Evolutionary conservation across 2,329 filamentous ascomycete genomes (phyloP).

Genomic region (Arthrinium puccinioides): DNA sequence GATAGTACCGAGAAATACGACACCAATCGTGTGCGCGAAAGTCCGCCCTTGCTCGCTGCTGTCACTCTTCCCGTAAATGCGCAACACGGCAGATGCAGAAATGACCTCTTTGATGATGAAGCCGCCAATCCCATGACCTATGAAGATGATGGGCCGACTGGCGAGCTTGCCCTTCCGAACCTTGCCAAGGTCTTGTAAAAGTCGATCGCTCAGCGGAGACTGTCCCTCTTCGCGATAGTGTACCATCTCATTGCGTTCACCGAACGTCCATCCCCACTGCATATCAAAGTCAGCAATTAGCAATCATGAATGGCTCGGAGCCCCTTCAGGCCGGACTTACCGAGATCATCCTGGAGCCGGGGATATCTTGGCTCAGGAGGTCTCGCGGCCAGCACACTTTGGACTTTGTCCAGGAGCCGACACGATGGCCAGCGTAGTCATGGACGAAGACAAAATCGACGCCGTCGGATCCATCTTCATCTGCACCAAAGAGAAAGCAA

Average conservation of each 20-base stretch:
- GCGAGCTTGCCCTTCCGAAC: not conserved
- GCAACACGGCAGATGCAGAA: not conserved
- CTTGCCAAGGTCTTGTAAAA: not conserved
- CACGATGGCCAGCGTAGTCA: not conserved
- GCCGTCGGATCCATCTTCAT: not conserved
- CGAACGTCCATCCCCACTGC: not conserved
- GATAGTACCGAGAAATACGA: conserved; percentile 4
- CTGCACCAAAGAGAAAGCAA: not conserved
- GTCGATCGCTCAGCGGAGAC: not conserved
- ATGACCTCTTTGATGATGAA: conserved; percentile 5
- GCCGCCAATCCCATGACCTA: conserved; percentile 4
- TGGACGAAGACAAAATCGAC: conserved; percentile 5
- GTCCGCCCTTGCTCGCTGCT: not conserved
- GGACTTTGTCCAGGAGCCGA: conserved; percentile 2
- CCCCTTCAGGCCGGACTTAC: not conserved
- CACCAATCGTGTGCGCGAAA: not conserved
- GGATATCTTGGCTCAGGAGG: conserved; percentile 2
- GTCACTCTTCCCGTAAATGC: conserved; percentile 1
- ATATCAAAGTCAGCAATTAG: not conserved
- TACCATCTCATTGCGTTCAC: not conserved
- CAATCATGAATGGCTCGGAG: not conserved
- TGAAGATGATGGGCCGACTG: conserved; percentile 3
- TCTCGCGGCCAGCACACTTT: conserved; percentile 6
- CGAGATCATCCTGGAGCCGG: conserved; percentile 1
- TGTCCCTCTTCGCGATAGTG: not conserved